Percentiles rank a stretch among this genome's conserved stretches.
Conservation (phyloP, 208 protist genomes). For the Entamoeba dispar region DNA sequence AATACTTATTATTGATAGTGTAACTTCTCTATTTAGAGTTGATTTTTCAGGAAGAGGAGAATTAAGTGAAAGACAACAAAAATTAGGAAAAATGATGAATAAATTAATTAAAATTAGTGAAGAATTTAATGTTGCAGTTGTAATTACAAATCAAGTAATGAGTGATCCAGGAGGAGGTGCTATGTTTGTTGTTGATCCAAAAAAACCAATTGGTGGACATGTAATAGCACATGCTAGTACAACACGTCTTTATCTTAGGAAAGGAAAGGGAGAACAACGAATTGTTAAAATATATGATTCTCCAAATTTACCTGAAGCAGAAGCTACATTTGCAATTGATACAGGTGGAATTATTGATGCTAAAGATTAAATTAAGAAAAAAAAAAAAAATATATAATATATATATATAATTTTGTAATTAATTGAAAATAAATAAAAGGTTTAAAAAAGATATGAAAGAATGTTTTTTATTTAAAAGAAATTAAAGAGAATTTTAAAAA, state of each 20-base stretch:
- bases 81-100: slow-evolving; percentile 40
- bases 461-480: too few relatives aligned
- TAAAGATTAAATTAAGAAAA: background rate
- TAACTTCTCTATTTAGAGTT: slow-evolving; percentile 84
- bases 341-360: slow-evolving; percentile 78
- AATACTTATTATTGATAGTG: slow-evolving; percentile 81
- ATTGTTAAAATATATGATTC: slow-evolving; percentile 99
- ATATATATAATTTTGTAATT: too few relatives aligned
- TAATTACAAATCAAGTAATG: slow-evolving; percentile 58
- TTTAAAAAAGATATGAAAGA: too few relatives aligned
- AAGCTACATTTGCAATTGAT: slow-evolving; percentile 79
- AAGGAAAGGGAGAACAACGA: slow-evolving; percentile 88
- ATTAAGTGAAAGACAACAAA: slow-evolving; percentile 69
- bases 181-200: slow-evolving; percentile 47
- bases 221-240: slow-evolving; percentile 97
- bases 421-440: too few relatives aligned
- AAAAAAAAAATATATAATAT: too few relatives aligned
- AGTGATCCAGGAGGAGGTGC: slow-evolving; percentile 26
- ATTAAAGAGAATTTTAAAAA: too few relatives aligned
- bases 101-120: slow-evolving; percentile 72
- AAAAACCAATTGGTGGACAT: slow-evolving; percentile 64
- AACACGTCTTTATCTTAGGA: slow-evolving; percentile 84
- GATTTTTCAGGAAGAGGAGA: slow-evolving; percentile 85
- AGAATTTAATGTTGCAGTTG: slow-evolving; percentile 64
- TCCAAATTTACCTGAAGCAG: slow-evolving; percentile 84